phyloP scores from a whole-genome alignment of 352 stramenopile genomes.

The Pythium aphanidermatum region DNA sequence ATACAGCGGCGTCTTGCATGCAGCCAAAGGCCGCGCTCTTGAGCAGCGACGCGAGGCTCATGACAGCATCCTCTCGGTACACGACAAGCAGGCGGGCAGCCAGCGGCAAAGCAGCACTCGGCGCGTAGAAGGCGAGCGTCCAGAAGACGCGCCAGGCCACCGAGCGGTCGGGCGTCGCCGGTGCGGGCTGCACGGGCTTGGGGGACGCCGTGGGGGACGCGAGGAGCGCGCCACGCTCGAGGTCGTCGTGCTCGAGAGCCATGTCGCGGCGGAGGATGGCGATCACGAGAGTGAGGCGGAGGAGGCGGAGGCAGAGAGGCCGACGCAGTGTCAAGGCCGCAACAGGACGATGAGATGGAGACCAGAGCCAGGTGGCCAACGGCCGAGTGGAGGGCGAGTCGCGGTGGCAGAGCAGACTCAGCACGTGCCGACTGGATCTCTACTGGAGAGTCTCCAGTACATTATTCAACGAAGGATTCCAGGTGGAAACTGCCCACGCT shows the following conservation, averaged over 20 bases:
- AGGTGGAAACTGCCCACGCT: too few species aligned
- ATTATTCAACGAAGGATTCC: too few species aligned
- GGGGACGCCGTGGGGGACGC: not conserved
- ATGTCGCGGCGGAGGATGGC: not conserved
- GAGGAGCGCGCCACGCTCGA: not conserved
- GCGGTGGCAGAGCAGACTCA: too few species aligned
- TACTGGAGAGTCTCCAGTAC: too few species aligned
- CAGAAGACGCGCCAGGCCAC: not conserved
- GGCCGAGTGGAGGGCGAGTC: not conserved
- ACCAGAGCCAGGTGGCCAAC: not conserved
- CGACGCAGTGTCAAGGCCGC: too few species aligned
- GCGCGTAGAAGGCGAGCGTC: slow-evolving; percentile 6
- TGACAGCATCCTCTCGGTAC: not conserved
- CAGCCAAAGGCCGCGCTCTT: not conserved
- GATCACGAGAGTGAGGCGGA: not conserved
- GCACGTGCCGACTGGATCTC: too few species aligned
- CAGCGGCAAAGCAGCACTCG: not conserved
- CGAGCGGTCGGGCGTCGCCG: not conserved
- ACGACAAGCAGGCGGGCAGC: not conserved
- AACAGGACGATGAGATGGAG: not conserved
- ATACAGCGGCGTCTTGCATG: slow-evolving; percentile 8
- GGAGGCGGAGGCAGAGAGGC: not conserved
- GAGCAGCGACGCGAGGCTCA: not conserved
- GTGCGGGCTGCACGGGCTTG: too few species aligned
- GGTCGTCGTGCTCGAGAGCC: not conserved